Evolutionary conservation across 371 early-diverging fungal species (phyloP), one percentile per base, ranked within the genome.

Genomic region (Phascolomyces articulosus): DNA sequence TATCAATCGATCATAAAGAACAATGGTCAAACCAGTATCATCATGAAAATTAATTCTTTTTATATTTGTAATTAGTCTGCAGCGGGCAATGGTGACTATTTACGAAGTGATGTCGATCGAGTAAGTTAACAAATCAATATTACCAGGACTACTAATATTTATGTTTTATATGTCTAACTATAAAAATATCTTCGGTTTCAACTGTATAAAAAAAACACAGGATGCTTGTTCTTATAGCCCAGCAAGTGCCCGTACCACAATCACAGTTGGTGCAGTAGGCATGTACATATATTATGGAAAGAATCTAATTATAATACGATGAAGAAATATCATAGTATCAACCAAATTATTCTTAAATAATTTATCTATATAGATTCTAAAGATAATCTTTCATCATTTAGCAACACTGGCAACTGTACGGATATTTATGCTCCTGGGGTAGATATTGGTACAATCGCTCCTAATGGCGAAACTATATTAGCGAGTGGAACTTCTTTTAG

Each of bases 361-460:
- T 9, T 3, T 20, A 6, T 34, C 2, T 20, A 21, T 6, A 81
- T 85, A 57, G 85, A 82, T 58, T 59, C 62, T 24, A 65, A 69
- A 11, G 92, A 94, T 66, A 72, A 68, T 10, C 63, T 86, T 40
- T 90, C 95, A 2, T 55, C 67, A 20, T 96, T 93, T 66, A 88
- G 87, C 38, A 95, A 94, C 75, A 78, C 65, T 54, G 96, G 96
- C 3, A 56, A 56, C 13, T 96, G 95, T 65, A 90, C 93, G 23
- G 74, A 87, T 62, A 65, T 87, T 11, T 86, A 83, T 56, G 89
- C 88, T 10, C 91, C 91, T 27, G 91, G 90, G 13, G 80, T 58
- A 2, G 55, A 38, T 21, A 40, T 70, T 3, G 27, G 29, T 11
- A 60, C 70, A 6, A 61, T 60, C 9, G 26, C 34, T 11, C 9